A percentile compares a stretch with the other conserved stretches of the same genome.
These are phyloP conservation scores for Metahyphopichia silvanorum DNA, from an alignment of 805 yeast genomes.

Conservation along the genomic window DNA sequence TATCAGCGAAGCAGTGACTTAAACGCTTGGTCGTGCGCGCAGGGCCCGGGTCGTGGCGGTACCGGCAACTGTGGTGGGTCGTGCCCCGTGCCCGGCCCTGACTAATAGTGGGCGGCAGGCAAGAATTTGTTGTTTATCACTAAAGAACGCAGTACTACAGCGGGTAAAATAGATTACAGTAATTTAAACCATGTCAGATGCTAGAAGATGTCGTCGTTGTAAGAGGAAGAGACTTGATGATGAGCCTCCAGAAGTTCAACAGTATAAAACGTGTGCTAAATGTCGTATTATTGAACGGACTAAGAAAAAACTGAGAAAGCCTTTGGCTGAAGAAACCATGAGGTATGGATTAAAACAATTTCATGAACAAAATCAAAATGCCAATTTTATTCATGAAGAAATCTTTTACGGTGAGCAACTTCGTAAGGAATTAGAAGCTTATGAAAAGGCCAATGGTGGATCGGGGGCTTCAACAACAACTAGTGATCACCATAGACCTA, in stretches of 20 bases:
- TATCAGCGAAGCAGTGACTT: no score
- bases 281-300: constrained; percentile 54
- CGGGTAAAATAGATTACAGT: no score
- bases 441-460: not conserved
- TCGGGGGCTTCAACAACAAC: not conserved
- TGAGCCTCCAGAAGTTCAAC: constrained; percentile 54
- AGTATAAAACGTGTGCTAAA: constrained; percentile 56
- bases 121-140: no score
- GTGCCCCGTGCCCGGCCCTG: no score
- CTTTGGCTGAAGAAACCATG: constrained; percentile 46
- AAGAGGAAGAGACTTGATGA: constrained; percentile 53
- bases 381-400: constrained; percentile 31
- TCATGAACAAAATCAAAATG: constrained; percentile 34
- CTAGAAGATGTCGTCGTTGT: constrained; percentile 52
- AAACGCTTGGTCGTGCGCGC: no score
- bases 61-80: no score
- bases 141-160: no score
- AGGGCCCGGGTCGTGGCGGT: no score
- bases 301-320: constrained; percentile 42
- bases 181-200: constrained; percentile 15
- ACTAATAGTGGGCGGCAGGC: no score
- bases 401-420: constrained; percentile 3
- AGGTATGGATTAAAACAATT: constrained; percentile 44
- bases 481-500: no score
- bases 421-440: constrained; percentile 1